Conservation (phyloP, 306 rosid species). For the Rosa chinensis region DNA sequence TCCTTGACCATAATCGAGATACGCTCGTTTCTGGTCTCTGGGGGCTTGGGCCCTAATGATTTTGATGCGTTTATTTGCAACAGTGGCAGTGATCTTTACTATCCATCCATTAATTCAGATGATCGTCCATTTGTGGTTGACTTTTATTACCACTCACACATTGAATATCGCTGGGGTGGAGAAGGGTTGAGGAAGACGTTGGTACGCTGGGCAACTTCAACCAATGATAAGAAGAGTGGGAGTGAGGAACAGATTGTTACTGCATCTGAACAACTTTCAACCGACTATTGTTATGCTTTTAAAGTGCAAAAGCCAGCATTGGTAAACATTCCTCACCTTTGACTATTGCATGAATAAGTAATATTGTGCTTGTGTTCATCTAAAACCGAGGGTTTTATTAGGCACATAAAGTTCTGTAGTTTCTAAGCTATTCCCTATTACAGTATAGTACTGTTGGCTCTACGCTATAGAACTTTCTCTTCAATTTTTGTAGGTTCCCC, state of each 20-base stretch:
- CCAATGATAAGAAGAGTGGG: constrained; percentile 56
- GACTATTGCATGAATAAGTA: constrained; percentile 12
- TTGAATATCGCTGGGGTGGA: constrained; percentile 98
- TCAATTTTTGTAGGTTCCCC: constrained; percentile 57
- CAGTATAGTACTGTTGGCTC: background rate
- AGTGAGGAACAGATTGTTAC: constrained; percentile 51
- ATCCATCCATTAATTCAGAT: constrained; percentile 79
- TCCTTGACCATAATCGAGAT: constrained; percentile 85
- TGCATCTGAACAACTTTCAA: constrained; percentile 83
- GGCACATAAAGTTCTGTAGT: background rate
- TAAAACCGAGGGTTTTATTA: constrained; percentile 13
- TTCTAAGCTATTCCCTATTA: constrained; percentile 9
- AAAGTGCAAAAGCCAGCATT: constrained; percentile 61
- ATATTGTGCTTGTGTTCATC: background rate
- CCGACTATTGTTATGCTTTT: constrained; percentile 92
- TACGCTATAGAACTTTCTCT: background rate
- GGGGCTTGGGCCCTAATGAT: constrained; percentile 74
- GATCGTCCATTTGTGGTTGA: constrained; percentile 84
- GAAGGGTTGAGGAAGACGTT: constrained; percentile 96
- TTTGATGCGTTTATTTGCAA: constrained; percentile 98
- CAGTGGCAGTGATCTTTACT: constrained; percentile 97
- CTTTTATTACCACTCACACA: constrained; percentile 96
- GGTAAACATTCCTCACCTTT: constrained; percentile 46
- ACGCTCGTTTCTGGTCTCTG: constrained; percentile 70
- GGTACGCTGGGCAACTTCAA: constrained; percentile 79